These are phyloP conservation scores for Balamuthia mandrillaris DNA, from an alignment of 208 protist species.

Conservation along the genomic window DNA sequence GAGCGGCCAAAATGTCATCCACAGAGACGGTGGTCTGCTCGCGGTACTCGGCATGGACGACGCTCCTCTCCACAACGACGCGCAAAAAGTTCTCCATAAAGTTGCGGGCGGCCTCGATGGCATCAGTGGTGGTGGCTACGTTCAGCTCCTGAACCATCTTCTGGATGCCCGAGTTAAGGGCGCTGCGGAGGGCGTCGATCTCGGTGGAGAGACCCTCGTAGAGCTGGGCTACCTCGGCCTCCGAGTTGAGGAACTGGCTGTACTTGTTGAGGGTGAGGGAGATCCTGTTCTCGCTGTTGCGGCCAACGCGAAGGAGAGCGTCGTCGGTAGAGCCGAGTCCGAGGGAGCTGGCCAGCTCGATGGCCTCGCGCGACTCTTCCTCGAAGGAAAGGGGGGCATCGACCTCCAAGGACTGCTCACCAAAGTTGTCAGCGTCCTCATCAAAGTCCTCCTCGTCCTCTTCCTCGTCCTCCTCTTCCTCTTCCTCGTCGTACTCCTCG, in stretches of 20 bases:
- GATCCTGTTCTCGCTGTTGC: slow-evolving; percentile 1
- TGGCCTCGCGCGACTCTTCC: slow-evolving; percentile 7
- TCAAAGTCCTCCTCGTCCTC: slow-evolving; percentile 11
- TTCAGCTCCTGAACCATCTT: background rate
- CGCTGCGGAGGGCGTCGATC: slow-evolving; percentile 11
- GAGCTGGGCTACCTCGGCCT: slow-evolving; percentile 3
- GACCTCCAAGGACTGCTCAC: slow-evolving; percentile 12
- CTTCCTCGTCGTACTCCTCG: background rate
- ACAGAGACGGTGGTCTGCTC: background rate
- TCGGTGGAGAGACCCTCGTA: slow-evolving; percentile 32
- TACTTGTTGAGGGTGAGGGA: background rate
- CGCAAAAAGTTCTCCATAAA: slow-evolving; percentile 8
- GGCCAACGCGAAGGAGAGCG: background rate
- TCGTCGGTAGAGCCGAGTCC: background rate
- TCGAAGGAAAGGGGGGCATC: background rate
- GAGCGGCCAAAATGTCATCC: background rate
- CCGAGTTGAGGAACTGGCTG: background rate
- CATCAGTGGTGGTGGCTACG: background rate
- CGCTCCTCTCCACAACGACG: background rate
- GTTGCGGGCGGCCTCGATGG: background rate
- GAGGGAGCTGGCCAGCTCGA: slow-evolving; percentile 4
- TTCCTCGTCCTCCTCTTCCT: background rate
- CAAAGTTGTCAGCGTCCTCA: too few relatives aligned
- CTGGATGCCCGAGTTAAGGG: background rate
- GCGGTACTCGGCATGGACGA: slow-evolving; percentile 10